phyloP scores from a whole-genome alignment of 1,139 yeast species.

The Hyphopichia pseudoburtonii region DNA sequence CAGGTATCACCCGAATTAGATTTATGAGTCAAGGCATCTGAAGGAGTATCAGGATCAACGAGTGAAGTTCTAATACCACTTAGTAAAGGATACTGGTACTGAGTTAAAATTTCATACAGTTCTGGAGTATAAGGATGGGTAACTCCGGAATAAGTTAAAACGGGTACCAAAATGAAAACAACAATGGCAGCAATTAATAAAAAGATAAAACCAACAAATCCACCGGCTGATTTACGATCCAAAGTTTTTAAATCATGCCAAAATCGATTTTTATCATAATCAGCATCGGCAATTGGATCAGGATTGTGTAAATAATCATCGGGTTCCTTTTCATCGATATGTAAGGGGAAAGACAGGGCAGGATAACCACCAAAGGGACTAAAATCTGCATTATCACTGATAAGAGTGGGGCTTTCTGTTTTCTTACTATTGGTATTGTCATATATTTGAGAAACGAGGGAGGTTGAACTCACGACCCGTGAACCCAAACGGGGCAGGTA shows the following conservation, averaged over 20 bases:
- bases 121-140: constrained; percentile 31
- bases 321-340: constrained; percentile 85
- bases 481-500: constrained; percentile 27
- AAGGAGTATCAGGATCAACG: constrained; percentile 81
- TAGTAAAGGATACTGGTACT: constrained; percentile 58
- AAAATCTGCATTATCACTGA: constrained; percentile 28
- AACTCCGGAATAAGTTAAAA: constrained; percentile 70
- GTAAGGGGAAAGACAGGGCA: constrained; percentile 80
- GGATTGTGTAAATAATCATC: constrained; percentile 94
- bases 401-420: constrained; percentile 6
- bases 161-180: constrained; percentile 71
- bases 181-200: constrained; percentile 61
- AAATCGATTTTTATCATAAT: constrained; percentile 65
- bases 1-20: constrained; percentile 60
- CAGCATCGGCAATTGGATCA: constrained; percentile 85
- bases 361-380: constrained; percentile 97
- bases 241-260: constrained; percentile 56
- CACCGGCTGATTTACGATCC: constrained; percentile 61
- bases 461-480: constrained; percentile 29
- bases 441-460: constrained; percentile 21
- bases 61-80: constrained; percentile 61
- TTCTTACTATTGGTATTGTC: background rate
- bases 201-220: constrained; percentile 54
- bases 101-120: constrained; percentile 48
- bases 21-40: constrained; percentile 43